phyloP scores from a whole-genome alignment of 129 eudicot genomes.

The Tagetes erecta region DNA sequence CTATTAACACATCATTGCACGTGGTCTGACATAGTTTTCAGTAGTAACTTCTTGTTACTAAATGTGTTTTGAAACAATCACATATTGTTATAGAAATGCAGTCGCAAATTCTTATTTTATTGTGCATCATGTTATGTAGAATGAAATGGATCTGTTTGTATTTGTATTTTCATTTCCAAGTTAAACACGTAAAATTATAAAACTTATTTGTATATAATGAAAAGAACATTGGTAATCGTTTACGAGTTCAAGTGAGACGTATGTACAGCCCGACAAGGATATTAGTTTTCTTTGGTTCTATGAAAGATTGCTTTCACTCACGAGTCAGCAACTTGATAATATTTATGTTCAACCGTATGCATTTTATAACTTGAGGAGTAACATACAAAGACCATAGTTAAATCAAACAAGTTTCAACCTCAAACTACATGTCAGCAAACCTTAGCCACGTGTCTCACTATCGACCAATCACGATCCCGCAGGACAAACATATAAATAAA shows the following conservation, averaged over 20 bases:
- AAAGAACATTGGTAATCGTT: no score
- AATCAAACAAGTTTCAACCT: conserved; percentile 2
- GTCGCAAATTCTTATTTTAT: neutral
- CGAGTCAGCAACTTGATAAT: neutral
- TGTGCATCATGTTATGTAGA: neutral
- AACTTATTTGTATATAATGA: no score
- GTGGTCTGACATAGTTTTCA: neutral
- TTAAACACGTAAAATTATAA: neutral
- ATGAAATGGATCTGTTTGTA: neutral
- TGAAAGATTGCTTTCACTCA: neutral
- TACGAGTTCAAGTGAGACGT: neutral
- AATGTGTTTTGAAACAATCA: neutral
- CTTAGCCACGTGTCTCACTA: no score
- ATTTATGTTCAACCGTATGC: neutral
- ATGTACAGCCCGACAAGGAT: neutral
- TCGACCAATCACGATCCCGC: no score
- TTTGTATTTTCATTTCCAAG: neutral
- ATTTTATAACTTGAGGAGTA: neutral
- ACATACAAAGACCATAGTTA: neutral
- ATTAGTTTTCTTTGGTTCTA: neutral
- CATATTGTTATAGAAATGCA: conserved; percentile 3
- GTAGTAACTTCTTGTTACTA: neutral
- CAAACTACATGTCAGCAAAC: neutral
- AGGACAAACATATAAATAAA: no score
- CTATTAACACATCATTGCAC: no score